These are phyloP conservation scores for Avena atlantica DNA, from an alignment of 176 grass and related monocot species.

Conservation along the genomic window DNA sequence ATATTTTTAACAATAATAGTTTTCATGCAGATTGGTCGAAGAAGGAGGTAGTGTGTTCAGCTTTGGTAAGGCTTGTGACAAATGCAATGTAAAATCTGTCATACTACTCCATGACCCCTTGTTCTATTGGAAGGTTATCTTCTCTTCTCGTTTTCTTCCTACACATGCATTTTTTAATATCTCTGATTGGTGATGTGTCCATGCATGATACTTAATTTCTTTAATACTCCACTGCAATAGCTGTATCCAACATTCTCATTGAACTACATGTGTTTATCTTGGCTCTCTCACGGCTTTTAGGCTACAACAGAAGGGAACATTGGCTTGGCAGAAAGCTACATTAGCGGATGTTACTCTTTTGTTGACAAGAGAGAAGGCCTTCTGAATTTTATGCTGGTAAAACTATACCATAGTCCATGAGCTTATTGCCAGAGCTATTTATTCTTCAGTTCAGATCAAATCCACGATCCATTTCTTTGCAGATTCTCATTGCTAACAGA, in stretches of 20 bases:
- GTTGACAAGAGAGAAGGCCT: conserved; percentile 24
- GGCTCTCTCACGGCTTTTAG: not conserved
- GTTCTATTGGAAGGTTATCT: conserved; percentile 21
- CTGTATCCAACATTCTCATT: not conserved
- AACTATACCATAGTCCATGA: not conserved
- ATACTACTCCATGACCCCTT: conserved; percentile 16
- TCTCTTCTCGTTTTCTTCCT: not conserved
- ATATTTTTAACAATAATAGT: not conserved
- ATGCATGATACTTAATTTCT: not conserved
- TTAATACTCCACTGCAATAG: not conserved
- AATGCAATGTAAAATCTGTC: not conserved
- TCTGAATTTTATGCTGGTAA: conserved; percentile 9
- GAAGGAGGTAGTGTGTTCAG: conserved; percentile 9
- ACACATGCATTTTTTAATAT: not conserved
- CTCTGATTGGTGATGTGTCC: not conserved
- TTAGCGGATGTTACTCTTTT: not conserved
- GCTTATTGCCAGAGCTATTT: not conserved
- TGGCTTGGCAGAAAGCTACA: conserved; percentile 15
- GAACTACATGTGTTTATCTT: not conserved
- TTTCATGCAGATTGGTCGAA: not conserved
- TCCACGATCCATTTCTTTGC: not conserved
- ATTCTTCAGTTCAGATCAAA: not conserved
- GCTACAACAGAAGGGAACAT: not conserved
- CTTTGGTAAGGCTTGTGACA: not conserved
- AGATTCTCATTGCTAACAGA: conserved; percentile 28